Evolutionary conservation across 2,329 filamentous ascomycete species (phyloP).

Genomic region (Mycosphaerella sp.): DNA sequence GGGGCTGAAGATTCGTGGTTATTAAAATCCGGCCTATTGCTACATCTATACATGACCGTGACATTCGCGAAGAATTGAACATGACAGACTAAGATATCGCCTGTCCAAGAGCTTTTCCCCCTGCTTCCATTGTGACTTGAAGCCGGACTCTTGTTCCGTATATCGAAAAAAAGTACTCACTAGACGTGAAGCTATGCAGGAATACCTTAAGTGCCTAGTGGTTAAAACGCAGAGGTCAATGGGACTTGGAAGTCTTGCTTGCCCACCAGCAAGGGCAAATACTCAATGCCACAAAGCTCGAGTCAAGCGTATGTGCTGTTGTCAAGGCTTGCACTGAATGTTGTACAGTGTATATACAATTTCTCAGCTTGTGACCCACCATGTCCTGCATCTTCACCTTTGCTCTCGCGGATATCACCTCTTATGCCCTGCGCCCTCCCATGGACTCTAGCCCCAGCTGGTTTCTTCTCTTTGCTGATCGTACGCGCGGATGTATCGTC

Average conservation of each 20-base stretch:
- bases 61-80: neutral
- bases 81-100: no score
- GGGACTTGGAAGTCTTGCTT: no score
- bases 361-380: neutral
- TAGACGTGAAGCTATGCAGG: no score
- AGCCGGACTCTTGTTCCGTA: no score
- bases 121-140: no score
- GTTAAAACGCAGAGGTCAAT: no score
- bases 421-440: neutral
- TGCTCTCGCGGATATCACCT: neutral
- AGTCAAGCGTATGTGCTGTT: neutral
- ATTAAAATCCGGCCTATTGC: neutral
- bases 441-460: neutral
- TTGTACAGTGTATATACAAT: constrained; percentile 10
- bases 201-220: no score
- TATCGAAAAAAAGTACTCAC: no score
- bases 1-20: neutral
- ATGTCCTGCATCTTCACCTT: neutral
- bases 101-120: no score
- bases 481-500: neutral
- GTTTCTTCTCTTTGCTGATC: neutral
- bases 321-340: neutral
- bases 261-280: no score
- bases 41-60: neutral
- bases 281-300: no score